Evolutionary conservation across 805 yeast species (phyloP), one percentile per base, ranked within the genome.

Genomic region (Ogataea nitratoaversa): DNA sequence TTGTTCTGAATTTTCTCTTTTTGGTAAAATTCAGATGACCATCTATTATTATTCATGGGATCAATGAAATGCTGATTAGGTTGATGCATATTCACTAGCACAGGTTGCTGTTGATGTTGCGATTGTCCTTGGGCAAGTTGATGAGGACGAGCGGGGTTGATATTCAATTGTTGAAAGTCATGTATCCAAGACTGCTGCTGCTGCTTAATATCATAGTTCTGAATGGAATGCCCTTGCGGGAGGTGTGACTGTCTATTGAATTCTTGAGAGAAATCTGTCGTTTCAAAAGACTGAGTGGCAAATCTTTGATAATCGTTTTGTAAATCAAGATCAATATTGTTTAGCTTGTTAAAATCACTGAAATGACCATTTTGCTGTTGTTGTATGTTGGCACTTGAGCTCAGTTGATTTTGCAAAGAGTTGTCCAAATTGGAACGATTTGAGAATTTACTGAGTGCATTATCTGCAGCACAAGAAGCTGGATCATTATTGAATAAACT

Each of bases 381-480:
- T 16, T 32, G 27, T 13, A 11, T 13, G 14, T 33, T 38, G 14
- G 34, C 30, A 27, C 32, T 46, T 20, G 46, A 41, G 2, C 46
- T 36, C 24, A 56, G 49, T 44, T 68, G 72, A 32, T 62, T 56
- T 34, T 63, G 67, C 12, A 71, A 53, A 7, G 74, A 63, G 38
- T 49, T 60, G 47, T 72, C 76, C 28, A 66, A 41, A 40, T 66
- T 68, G 0, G 73, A 46, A 40, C 68, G 72, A 39, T 65, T 62
- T 16, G 67, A 48, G 29, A 72, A 54, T 54, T 67, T 70, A 46
- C 59, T 59, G 27, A 72, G 50, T 12, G 77, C 75, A 44, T 65
- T 71, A 4, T 68, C 56, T 3, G 72, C 72, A 19, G 75, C 72
- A 58, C 78, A 73, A 30, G 57, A 48, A 4, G 62, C 62, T 16